Conservation (phyloP, 805 yeast species). For the Yarrowia sp. region DNA sequence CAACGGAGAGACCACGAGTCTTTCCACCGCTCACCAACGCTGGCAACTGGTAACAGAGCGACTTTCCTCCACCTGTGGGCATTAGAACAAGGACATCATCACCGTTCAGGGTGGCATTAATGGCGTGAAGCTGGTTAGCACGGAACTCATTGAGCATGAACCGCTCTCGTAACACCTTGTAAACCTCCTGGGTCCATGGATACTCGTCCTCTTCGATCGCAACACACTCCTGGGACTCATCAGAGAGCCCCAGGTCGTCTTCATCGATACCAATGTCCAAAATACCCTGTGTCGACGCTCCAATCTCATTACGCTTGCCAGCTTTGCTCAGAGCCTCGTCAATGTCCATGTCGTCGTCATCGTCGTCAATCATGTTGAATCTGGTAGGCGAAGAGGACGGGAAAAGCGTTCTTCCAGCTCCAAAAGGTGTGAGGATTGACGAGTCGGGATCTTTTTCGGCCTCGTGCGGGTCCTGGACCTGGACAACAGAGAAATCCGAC, state of each 20-base stretch:
- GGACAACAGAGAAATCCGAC: conserved; percentile 14
- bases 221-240: neutral
- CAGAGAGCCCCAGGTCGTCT: neutral
- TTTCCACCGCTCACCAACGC: conserved; percentile 79
- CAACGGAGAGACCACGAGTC: conserved; percentile 86
- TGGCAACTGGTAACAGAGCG: conserved; percentile 93
- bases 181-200: conserved; percentile 76
- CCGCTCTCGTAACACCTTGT: conserved; percentile 59
- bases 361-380: conserved; percentile 6
- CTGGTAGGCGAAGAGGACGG: conserved; percentile 8
- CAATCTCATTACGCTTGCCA: neutral
- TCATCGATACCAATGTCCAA: conserved; percentile 9
- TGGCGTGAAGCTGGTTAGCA: conserved; percentile 84
- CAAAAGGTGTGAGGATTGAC: conserved; percentile 11
- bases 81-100: conserved; percentile 90
- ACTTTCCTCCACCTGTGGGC: conserved; percentile 99
- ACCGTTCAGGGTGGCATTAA: conserved; percentile 74
- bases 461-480: neutral
- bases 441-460: conserved; percentile 4
- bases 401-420: conserved; percentile 10
- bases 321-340: conserved; percentile 6
- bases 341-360: conserved; percentile 11
- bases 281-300: conserved; percentile 23
- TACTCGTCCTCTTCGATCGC: conserved; percentile 40
- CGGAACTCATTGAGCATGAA: conserved; percentile 76